phyloP scores from a whole-genome alignment of 306 rosid species.

The Ochetophila trinervis region DNA sequence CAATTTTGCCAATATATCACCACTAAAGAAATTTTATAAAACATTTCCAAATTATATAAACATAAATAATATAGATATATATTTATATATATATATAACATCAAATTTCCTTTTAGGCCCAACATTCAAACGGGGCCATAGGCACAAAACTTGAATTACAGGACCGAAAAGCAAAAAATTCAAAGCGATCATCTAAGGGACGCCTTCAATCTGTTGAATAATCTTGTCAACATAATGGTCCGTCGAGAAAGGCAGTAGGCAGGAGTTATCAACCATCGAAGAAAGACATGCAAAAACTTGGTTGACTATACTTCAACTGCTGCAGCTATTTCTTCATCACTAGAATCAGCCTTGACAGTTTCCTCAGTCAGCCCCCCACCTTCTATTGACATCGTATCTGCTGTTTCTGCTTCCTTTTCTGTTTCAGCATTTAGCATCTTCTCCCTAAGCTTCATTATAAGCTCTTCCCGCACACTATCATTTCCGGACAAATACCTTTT shows the following conservation, averaged over 20 bases:
- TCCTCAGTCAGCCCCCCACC: conserved; percentile 40
- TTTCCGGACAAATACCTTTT: conserved; percentile 58
- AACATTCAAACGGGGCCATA: no score
- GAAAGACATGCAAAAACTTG: conserved; percentile 12
- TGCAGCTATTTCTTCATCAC: conserved; percentile 53
- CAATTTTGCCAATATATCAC: no score
- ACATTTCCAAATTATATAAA: no score
- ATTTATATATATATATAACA: no score
- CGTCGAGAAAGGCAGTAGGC: conserved; percentile 21
- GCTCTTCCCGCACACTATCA: conserved; percentile 47
- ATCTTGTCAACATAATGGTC: conserved; percentile 14
- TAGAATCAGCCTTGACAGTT: conserved; percentile 48
- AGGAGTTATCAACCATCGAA: conserved; percentile 3
- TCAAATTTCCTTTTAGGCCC: no score
- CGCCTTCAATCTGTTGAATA: conserved; percentile 8
- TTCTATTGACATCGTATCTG: conserved; percentile 17
- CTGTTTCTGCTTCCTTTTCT: conserved; percentile 28
- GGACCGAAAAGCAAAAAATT: no score
- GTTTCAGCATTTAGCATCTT: conserved; percentile 41
- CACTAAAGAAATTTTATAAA: no score
- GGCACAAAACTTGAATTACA: no score
- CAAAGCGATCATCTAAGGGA: no score
- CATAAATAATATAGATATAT: no score
- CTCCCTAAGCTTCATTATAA: conserved; percentile 54
- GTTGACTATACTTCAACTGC: conserved; percentile 50